Conservation (phyloP, 208 protist species). For the Trypanosoma mega region DNA sequence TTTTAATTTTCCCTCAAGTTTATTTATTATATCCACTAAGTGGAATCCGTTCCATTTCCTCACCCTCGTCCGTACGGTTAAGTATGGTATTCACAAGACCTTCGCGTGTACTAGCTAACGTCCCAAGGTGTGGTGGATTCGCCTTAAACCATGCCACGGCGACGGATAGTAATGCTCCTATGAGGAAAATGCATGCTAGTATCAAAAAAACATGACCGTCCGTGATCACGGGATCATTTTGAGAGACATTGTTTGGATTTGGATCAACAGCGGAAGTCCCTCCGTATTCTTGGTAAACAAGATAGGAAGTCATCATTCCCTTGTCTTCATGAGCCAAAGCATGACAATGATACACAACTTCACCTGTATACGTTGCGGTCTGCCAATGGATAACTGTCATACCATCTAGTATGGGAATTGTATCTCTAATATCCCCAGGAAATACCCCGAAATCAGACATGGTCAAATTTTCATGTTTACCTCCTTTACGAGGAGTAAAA, state of each 20-base stretch:
- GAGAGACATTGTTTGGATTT: neutral
- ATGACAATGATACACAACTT: constrained; percentile 90
- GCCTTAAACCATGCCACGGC: constrained; percentile 4
- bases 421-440: constrained; percentile 71
- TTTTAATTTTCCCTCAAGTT: neutral
- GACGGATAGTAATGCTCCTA: constrained; percentile 11
- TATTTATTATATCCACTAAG: constrained; percentile 1
- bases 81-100: neutral
- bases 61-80: neutral
- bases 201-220: constrained; percentile 15
- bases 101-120: neutral
- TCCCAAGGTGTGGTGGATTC: neutral
- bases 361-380: constrained; percentile 67
- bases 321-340: constrained; percentile 72
- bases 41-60: constrained; percentile 13
- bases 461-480: constrained; percentile 67
- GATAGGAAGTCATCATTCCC: constrained; percentile 86
- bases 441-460: constrained; percentile 67
- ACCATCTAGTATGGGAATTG: constrained; percentile 84
- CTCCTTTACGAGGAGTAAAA: constrained; percentile 67
- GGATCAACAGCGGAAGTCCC: neutral
- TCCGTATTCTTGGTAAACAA: constrained; percentile 34
- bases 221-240: neutral
- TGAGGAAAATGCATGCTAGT: constrained; percentile 21
- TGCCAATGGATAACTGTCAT: constrained; percentile 81